These are phyloP conservation scores for Capsicum rhomboideum DNA, from an alignment of 257 asterid genomes.

Conservation along the genomic window DNA sequence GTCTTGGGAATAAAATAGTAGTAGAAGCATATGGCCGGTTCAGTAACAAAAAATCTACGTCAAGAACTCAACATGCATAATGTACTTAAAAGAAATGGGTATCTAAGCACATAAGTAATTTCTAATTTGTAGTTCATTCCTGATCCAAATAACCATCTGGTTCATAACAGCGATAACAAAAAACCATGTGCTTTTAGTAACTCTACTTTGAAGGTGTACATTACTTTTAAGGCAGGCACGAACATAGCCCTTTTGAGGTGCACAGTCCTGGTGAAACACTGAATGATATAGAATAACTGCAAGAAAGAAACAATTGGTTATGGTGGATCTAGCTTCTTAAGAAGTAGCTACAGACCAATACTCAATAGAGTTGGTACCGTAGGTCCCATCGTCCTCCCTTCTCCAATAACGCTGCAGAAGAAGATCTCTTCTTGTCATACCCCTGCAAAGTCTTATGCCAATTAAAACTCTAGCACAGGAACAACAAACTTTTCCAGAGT, in stretches of 20 bases:
- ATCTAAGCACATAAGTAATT: background rate
- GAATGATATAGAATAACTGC: constrained; percentile 27
- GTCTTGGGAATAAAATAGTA: background rate
- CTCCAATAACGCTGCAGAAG: constrained; percentile 92
- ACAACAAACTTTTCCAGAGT: background rate
- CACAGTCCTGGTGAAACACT: constrained; percentile 83
- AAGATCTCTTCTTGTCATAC: constrained; percentile 88
- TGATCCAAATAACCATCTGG: background rate
- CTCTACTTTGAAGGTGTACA: constrained; percentile 40
- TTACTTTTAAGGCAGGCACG: constrained; percentile 99
- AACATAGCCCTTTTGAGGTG: constrained; percentile 62
- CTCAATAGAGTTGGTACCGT: constrained; percentile 43
- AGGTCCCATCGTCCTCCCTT: constrained; percentile 97
- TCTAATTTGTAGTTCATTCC: background rate
- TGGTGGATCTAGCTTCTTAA: background rate
- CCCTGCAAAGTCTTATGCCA: constrained; percentile 44
- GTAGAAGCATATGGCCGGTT: background rate
- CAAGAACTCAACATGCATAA: background rate
- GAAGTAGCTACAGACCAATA: constrained; percentile 2
- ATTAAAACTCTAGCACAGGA: background rate
- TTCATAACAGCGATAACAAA: background rate
- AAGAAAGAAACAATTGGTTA: background rate
- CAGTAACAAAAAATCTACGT: background rate
- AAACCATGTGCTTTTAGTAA: background rate
- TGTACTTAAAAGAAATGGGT: background rate